Conservation (phyloP, 768 basidiomycete species). For the Calocybe gangraenosa region DNA sequence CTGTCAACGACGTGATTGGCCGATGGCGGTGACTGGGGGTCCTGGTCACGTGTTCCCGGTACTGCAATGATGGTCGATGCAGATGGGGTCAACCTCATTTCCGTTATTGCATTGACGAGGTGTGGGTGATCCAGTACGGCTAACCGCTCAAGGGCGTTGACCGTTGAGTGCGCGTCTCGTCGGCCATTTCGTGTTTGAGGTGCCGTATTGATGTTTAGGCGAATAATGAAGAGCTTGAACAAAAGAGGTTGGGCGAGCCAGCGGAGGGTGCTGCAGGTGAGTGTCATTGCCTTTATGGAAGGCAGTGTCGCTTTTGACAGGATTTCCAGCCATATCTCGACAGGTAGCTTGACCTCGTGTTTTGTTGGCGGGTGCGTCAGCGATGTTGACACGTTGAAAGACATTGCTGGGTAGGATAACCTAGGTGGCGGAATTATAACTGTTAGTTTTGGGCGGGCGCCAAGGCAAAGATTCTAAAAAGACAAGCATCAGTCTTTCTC, state of each 20-base stretch:
- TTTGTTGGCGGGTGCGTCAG: background rate
- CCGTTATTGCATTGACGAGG: conserved; percentile 12
- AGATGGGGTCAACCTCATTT: conserved; percentile 14
- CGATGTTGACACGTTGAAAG: background rate
- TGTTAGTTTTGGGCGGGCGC: too few relatives aligned
- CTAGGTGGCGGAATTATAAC: too few relatives aligned
- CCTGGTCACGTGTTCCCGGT: background rate
- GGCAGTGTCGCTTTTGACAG: conserved; percentile 8
- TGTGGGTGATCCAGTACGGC: conserved; percentile 8
- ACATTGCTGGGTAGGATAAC: background rate
- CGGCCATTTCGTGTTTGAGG: background rate
- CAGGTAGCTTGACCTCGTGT: conserved; percentile 4
- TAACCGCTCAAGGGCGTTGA: conserved; percentile 8
- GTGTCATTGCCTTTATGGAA: conserved; percentile 9
- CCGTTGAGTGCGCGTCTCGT: conserved; percentile 5
- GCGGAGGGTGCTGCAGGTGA: conserved; percentile 14
- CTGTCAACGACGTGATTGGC: conserved; percentile 8
- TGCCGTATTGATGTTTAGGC: background rate
- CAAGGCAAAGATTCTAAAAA: too few relatives aligned
- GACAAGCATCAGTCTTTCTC: too few relatives aligned
- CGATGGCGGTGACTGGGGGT: conserved; percentile 2
- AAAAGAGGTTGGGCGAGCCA: conserved; percentile 17
- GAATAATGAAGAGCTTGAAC: conserved; percentile 17
- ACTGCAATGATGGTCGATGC: background rate
- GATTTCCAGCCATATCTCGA: conserved; percentile 18